Conservation (phyloP, 164 flowering plant genomes). For the Nymphaea thermarum region DNA sequence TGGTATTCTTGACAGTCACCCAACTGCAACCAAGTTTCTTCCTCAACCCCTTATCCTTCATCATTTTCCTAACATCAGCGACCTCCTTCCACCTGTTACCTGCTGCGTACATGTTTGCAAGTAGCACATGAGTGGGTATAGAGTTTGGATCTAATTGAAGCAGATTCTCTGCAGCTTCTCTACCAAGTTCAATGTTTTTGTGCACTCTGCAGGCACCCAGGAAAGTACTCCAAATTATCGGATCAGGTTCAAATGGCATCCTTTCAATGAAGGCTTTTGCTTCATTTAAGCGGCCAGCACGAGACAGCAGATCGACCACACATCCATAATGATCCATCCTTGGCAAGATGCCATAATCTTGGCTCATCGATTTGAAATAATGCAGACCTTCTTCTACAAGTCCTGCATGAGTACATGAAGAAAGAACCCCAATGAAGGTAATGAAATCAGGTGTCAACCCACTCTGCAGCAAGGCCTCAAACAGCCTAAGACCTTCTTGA, state of each 20-base stretch:
- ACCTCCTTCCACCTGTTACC: slow-evolving; percentile 46
- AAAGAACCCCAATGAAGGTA: slow-evolving; percentile 45
- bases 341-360: slow-evolving; percentile 40
- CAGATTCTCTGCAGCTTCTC: slow-evolving; percentile 32
- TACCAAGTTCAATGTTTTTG: slow-evolving; percentile 38
- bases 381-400: slow-evolving; percentile 43
- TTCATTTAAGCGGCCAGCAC: slow-evolving; percentile 49
- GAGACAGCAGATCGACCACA: slow-evolving; percentile 69
- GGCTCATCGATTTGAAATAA: slow-evolving; percentile 47
- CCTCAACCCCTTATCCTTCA: slow-evolving; percentile 36
- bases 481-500: slow-evolving; percentile 27
- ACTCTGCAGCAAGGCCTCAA: slow-evolving; percentile 40
- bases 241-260: slow-evolving; percentile 23
- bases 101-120: slow-evolving; percentile 37
- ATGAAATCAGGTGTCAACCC: slow-evolving; percentile 53
- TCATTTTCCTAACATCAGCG: slow-evolving; percentile 37
- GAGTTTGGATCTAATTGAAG: slow-evolving; percentile 30
- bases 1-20: slow-evolving; percentile 31
- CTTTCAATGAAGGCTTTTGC: slow-evolving; percentile 37
- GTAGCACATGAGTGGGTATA: slow-evolving; percentile 30
- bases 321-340: slow-evolving; percentile 49
- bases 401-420: slow-evolving; percentile 66
- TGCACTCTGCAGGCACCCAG: slow-evolving; percentile 52
- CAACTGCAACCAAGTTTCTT: slow-evolving; percentile 59
- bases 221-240: slow-evolving; percentile 50